These are phyloP conservation scores for Arachnopeziza araneosa DNA, from an alignment of 2,329 filamentous ascomycete genomes.

Conservation along the genomic window DNA sequence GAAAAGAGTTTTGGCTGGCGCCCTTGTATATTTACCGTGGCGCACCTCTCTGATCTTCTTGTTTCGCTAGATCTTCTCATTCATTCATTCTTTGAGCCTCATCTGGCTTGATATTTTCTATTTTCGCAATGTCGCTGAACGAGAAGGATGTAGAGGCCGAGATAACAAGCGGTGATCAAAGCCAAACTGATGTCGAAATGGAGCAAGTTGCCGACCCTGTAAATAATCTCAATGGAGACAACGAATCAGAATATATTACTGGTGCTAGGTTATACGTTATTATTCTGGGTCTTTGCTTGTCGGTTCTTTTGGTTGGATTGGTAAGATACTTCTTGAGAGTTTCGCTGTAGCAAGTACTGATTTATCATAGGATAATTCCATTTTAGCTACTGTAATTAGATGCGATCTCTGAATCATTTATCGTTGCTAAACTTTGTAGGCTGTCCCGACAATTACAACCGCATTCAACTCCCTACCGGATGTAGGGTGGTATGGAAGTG, in stretches of 20 bases:
- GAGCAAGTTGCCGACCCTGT: conserved; percentile 35
- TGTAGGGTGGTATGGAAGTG: conserved; percentile 33
- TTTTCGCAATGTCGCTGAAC: neutral
- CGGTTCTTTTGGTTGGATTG: conserved; percentile 14
- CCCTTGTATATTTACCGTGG: neutral
- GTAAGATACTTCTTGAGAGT: neutral
- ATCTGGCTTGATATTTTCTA: neutral
- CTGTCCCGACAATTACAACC: conserved; percentile 35
- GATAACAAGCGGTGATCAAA: neutral
- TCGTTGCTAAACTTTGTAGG: conserved; percentile 12
- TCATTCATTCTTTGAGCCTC: neutral
- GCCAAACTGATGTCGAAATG: neutral
- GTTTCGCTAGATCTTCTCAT: neutral
- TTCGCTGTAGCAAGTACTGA: neutral
- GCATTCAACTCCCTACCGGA: conserved; percentile 33
- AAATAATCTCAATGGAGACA: conserved; percentile 16
- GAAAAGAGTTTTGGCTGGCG: neutral
- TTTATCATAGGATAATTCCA: conserved; percentile 16
- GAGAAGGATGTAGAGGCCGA: neutral
- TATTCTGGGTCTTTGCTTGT: conserved; percentile 13
- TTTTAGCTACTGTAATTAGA: conserved; percentile 15
- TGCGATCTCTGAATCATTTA: too few relatives aligned
- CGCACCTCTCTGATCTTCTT: neutral
- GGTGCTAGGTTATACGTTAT: conserved; percentile 11
- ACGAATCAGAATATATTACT: conserved; percentile 10